Evolutionary conservation across 2,329 filamentous ascomycete genomes (phyloP), one percentile per base, ranked within the genome.

Genomic region (Trichoderma atroviride): DNA sequence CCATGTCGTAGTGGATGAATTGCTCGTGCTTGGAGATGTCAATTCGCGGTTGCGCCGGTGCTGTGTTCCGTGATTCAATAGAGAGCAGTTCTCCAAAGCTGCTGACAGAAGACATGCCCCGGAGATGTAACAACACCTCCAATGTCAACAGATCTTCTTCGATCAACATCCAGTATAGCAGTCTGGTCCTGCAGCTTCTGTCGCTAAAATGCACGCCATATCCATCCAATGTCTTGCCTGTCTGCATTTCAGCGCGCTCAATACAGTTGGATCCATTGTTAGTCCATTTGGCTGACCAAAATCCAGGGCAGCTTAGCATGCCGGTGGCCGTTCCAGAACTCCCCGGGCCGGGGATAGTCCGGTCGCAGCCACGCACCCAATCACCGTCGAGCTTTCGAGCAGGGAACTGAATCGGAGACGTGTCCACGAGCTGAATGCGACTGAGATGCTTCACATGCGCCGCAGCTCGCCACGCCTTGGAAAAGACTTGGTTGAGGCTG

Each of bases 301-400:
- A 64, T 40, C 37, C 29, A 14, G 29, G 35, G 24, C 19, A 14
- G 52, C 19, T n/a, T 27, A 43, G 33, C 53, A 66, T 66, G 63
- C 37, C 55, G 40, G 11, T 22, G 53, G 16, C 14, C 55, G 63
- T 67, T 67, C 55, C 63, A 67, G 63, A 57, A 10, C 3, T 40
- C 19, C 7, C 27, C 69, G 69, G 69, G 66, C 69, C 69, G 65
- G 50, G 59, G 16, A 69, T 70, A 52, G 53, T 70, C 69, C 69
- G 52, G 61, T 52, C 47, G 55, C 59, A 58, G 7, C 27, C 52
- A 5, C 13, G 2, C 9, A 5, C 6, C 50, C 55, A 47, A 55
- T 63, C 47, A 50, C n/a, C 27, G 9, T 29, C 16, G 1, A n/a
- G 14, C 53, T 4, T 52, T 13, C 13, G 19, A 27, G 6, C 69